Evolutionary conservation across 2,329 filamentous ascomycete species (phyloP), one percentile per base, ranked within the genome.

Genomic region (Penicillium frequentans): DNA sequence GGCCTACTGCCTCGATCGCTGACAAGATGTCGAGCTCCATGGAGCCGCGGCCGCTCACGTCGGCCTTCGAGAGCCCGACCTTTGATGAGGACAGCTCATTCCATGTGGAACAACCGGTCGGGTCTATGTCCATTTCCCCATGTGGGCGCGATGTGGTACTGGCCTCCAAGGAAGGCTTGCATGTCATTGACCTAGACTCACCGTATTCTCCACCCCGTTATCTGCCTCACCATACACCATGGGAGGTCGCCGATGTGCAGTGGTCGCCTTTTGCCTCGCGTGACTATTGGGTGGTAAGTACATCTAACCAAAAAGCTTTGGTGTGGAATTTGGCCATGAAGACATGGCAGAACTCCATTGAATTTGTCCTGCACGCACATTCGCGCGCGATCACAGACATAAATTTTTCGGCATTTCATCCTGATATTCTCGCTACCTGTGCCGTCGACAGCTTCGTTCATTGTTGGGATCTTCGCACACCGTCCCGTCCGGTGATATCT

Each of bases 171-270:
- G 89, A 95, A 68, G 93, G 93, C 47, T 83, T 97, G 54, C 89
- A 93, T 70, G 91, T 97, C 64, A 93, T 97, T 69, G 93, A 97
- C 68, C 82, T 97, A 47, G 93, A 97, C 76, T 92, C 88, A 11
- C 91, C 91, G 1, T 95, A 92, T 71, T 95, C 89, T 58, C 89
- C 90, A 10, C 93, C 93, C 19, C 88, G 92, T 19, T 89, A 92
- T 67, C 82, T 97, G 65, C 89, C 89, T 60, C 91, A 96, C 75
- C 89, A 91, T 54, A 87, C 91, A 44, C 89, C 91, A n/a, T 97
- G 93, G 91, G 87, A 96, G 51, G 93, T 96, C 5, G 92, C 93
- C 11, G 93, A 97, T 74, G 93, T 96, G 29, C 93, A 97, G 75
- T 97, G 93, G 93, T 96, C 91, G 11, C 93, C 93, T 1, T 96